Evolutionary conservation across 2,329 filamentous ascomycete species (phyloP).

Genomic region (Cadophora malorum): DNA sequence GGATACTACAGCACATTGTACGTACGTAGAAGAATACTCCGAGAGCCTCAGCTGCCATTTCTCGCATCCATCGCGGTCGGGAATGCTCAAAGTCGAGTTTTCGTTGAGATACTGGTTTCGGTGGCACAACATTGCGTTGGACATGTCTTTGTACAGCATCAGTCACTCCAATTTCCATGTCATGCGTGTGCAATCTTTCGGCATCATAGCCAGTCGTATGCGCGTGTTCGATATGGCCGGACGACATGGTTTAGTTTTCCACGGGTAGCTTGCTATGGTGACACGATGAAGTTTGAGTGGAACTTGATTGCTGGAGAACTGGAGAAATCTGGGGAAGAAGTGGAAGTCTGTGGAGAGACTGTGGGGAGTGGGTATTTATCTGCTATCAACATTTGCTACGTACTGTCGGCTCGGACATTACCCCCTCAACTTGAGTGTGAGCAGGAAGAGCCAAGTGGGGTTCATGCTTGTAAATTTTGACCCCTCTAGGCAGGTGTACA

Average conservation of each 20-base stretch:
- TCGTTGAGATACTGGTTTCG: constrained; percentile 58
- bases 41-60: constrained; percentile 61
- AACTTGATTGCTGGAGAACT: neutral
- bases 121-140: constrained; percentile 55
- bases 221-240: constrained; percentile 34
- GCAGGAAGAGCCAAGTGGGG: constrained; percentile 9
- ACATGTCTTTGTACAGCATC: constrained; percentile 59
- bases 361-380: constrained; percentile 11
- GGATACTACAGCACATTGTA: constrained; percentile 24
- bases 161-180: constrained; percentile 58
- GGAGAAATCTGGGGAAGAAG: neutral
- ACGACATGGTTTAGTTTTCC: constrained; percentile 22
- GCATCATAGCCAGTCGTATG: constrained; percentile 34
- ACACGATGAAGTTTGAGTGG: neutral
- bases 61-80: constrained; percentile 59
- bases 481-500: constrained; percentile 15
- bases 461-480: neutral
- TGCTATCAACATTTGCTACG: neutral
- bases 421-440: neutral
- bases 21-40: constrained; percentile 62
- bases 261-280: neutral
- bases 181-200: constrained; percentile 37
- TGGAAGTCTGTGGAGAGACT: neutral
- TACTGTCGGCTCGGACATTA: neutral
- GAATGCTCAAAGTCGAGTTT: constrained; percentile 61